Conservation (phyloP, 1,284 basidiomycete genomes). For the Cryptococcus maquisensis region DNA sequence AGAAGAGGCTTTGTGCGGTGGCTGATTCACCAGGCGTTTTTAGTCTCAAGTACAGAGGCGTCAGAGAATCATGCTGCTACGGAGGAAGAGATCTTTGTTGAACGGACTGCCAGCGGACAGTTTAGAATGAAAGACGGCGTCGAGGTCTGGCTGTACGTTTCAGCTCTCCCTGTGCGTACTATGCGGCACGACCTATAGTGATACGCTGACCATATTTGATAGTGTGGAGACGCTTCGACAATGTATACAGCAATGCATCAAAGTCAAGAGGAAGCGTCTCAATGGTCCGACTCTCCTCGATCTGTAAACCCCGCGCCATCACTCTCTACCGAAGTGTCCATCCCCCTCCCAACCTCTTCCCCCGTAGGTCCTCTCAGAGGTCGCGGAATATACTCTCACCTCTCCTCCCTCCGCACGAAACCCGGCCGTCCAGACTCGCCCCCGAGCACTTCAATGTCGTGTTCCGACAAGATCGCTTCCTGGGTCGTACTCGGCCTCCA, state of each 20-base stretch:
- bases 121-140: slow-evolving; percentile 57
- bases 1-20: slow-evolving; percentile 74
- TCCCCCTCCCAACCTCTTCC: background rate
- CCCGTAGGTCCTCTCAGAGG: slow-evolving; percentile 58
- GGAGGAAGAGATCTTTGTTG: slow-evolving; percentile 9
- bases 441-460: slow-evolving; percentile 74
- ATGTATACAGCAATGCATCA: slow-evolving; percentile 67
- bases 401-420: slow-evolving; percentile 77
- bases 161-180: slow-evolving; percentile 76
- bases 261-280: slow-evolving; percentile 60
- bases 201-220: background rate
- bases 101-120: slow-evolving; percentile 36
- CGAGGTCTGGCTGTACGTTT: slow-evolving; percentile 69
- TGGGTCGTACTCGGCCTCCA: slow-evolving; percentile 82
- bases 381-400: slow-evolving; percentile 66
- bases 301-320: slow-evolving; percentile 12
- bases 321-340: background rate
- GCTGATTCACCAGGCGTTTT: slow-evolving; percentile 54
- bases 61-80: slow-evolving; percentile 28
- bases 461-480: slow-evolving; percentile 82
- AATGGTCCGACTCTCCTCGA: slow-evolving; percentile 11
- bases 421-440: slow-evolving; percentile 79
- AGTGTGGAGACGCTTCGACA: slow-evolving; percentile 88
- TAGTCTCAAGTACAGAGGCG: slow-evolving; percentile 53
- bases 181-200: background rate